Conservation (phyloP, 2,329 filamentous ascomycete species). For the Diaporthe humulicola region DNA sequence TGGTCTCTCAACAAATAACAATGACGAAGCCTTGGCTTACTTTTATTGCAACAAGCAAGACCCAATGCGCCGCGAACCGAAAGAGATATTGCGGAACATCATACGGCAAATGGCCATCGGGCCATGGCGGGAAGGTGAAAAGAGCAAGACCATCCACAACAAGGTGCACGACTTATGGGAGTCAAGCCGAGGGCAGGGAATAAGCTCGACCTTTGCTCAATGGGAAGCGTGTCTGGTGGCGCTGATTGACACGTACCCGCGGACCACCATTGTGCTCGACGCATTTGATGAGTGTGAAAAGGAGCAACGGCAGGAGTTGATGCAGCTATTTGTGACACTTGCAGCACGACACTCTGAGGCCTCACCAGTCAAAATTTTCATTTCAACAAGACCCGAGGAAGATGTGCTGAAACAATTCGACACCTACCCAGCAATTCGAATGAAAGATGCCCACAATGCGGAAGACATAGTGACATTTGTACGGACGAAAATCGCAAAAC, state of each 20-base stretch:
- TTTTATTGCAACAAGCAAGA: conserved; percentile 16
- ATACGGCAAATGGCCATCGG: neutral
- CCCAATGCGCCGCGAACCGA: neutral
- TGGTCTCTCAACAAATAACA: neutral
- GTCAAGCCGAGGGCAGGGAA: neutral
- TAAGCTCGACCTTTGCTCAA: neutral
- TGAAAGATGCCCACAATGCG: neutral
- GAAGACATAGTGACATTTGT: neutral
- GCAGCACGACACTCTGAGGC: neutral
- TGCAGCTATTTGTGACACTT: neutral
- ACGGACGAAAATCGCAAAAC: neutral
- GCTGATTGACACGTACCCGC: neutral
- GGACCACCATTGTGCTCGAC: neutral
- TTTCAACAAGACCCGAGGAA: neutral
- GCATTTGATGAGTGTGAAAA: neutral
- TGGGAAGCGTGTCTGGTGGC: neutral
- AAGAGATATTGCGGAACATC: neutral
- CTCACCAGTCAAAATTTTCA: neutral
- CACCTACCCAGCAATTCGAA: neutral
- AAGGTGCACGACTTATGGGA: neutral
- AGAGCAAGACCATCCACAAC: neutral
- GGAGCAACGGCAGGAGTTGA: neutral
- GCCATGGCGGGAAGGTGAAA: neutral
- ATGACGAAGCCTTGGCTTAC: neutral
- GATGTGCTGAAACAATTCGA: neutral